Base-by-base conservation (phyloP, 2,329 filamentous ascomycete species). In the Epichloe gansuensis region DNA sequence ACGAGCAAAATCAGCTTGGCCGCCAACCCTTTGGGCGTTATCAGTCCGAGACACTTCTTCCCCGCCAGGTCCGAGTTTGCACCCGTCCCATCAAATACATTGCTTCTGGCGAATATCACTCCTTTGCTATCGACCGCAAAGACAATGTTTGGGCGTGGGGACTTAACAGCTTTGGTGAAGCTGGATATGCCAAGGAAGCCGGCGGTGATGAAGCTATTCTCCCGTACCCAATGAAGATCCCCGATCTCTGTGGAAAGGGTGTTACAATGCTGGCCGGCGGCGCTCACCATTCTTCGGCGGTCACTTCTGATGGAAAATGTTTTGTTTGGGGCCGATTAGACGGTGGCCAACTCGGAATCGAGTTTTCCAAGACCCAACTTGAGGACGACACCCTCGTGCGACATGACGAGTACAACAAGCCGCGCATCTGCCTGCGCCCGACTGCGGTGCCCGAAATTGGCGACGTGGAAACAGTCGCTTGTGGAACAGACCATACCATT, bases 161-260 rank as follows among this genome's bases (percentile, higher is more conserved):
- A 25, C 73, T 91, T 34, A 95, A 95, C 75, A 89, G 86, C 68
- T 94, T 87, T 66, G 86, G 84, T 56, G 84, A 95, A 70, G 87
- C 86, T 15, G 88, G 71, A 4, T 80, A 86, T 49, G 73, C 73
- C 49, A 72, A 76, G 50, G 76, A 86, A 53, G 72, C 70, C 38
- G 66, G 71, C 21, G 65, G 68, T 54, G 68, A 74, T 17, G 77
- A 78, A 31, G 83, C 82, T 51, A 87, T 84, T 55, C 77, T 95
- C 49, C 75, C 85, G n/a, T 78, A 80, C 58, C 86, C 89, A 3
- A 80, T 78, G 42, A 71, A 84, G 49, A 78, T 95, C 27, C 69
- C 78, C 8, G 76, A 75, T 6, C 76, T 96, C 8, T 72, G 74
- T 31, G 75, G 77, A 43, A 77, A 79, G 63, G 71, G 78, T n/a